Base-by-base conservation (phyloP, 176 grass and related monocot species). In the Dendrocalamus sinicus region DNA sequence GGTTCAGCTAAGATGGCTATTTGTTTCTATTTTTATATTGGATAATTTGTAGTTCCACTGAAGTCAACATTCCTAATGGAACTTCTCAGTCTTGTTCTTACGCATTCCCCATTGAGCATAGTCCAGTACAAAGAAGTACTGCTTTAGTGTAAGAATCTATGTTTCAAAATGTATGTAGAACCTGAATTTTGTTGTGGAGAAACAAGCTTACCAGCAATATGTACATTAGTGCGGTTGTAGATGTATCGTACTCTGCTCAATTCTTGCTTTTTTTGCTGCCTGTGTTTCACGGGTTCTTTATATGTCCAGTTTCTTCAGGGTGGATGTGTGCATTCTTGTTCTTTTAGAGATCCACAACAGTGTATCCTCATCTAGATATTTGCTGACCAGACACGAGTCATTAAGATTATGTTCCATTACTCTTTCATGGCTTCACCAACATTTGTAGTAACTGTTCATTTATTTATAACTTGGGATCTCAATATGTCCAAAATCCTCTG, bases 1-100 rank as follows among this genome's bases (percentile, higher is more conserved):
- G 10, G 5, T 37, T 77, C 15, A 69, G 23, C 10, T 0, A 20
- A 32, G 41, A 68, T 68, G 22, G 0, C 16, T 68, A 23, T 44
- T 7, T 9, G 3, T 73, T 51, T 88, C 32, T 19, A 58, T 44
- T 73, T 73, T 72, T 16, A 50, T 88, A 54, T 70, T 58, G 20
- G 37, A 32, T 78, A 48, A 14, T 55, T 82, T 74, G 40, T 14
- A 5, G 44, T 4, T 47, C 50, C 40, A 74, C 35, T 74, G 28
- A 24, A 7, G 5, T 20, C n/a, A 60, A 64, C 30, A 4, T 47
- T 88, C 23, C 45, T 86, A 15, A n/a, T 52, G n/a, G 4, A 1
- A 68, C 32, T 13, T 59, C 67, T 62, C 40, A 58, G 15, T 67
- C 26, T 4, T 67, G 20, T 59, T 83, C 7, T 69, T 67, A 22